Evolutionary conservation across 2,329 filamentous ascomycete genomes (phyloP).

Genomic region (Aspergillus pseudoterreus): DNA sequence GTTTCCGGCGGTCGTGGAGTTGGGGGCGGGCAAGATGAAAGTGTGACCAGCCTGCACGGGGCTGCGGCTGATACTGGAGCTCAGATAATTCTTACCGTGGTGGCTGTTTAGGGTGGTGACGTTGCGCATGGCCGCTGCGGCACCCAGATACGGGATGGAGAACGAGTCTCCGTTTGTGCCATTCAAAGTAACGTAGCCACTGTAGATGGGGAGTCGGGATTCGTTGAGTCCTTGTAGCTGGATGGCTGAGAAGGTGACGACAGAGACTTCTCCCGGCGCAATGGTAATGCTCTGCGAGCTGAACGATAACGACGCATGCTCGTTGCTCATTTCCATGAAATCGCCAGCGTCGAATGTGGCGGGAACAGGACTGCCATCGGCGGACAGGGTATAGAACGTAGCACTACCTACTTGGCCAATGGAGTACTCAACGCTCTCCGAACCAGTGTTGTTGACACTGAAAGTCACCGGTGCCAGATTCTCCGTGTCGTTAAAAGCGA

Average conservation of each 20-base stretch:
- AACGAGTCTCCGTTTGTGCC: slow-evolving; percentile 12
- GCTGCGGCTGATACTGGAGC: not conserved
- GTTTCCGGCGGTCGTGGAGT: not conserved
- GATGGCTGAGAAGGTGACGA: not conserved
- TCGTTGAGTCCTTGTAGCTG: slow-evolving; percentile 13
- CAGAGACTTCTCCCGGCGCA: not conserved
- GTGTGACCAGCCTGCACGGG: not conserved
- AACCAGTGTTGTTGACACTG: slow-evolving; percentile 54
- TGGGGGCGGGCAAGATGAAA: not conserved
- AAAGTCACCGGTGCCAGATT: slow-evolving; percentile 53
- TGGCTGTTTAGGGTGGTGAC: slow-evolving; percentile 11
- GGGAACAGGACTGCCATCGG: slow-evolving; percentile 9
- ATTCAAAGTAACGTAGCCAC: slow-evolving; percentile 28
- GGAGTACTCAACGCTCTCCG: slow-evolving; percentile 48
- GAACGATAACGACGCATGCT: slow-evolving; percentile 6
- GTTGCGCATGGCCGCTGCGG: slow-evolving; percentile 19
- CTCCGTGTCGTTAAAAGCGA: slow-evolving; percentile 64
- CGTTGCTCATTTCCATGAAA: slow-evolving; percentile 1
- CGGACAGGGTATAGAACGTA: slow-evolving; percentile 51
- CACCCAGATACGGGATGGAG: slow-evolving; percentile 30
- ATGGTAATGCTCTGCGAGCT: slow-evolving; percentile 15
- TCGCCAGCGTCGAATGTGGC: slow-evolving; percentile 3
- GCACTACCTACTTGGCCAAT: slow-evolving; percentile 50
- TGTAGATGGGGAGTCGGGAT: slow-evolving; percentile 28
- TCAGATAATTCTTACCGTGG: not conserved